Base-by-base conservation (phyloP, 73 alveolate genomes). In the Blepharisma japonicum region DNA sequence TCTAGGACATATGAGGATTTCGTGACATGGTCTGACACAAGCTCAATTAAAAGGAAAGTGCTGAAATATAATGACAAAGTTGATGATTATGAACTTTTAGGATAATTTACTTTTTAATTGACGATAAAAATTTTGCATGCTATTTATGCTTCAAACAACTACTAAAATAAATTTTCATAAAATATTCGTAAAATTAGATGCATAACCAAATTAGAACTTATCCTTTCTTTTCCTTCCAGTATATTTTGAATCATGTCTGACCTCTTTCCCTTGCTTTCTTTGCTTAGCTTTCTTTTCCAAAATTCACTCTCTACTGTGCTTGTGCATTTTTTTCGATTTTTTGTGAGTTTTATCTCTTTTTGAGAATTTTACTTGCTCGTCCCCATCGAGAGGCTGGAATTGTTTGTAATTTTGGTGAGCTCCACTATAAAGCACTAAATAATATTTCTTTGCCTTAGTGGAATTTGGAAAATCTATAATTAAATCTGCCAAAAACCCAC, bases 1-100 rank as follows among this genome's bases (percentile, higher is more conserved):
- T 95, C 97, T 23, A 83, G 99, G 68, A 89, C 91, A 21, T 83
- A 94, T 95, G 99, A 98, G 90, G 99, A 97, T 82, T 96, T 86
- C 79, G 84, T 92, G 14, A 93, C 98, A 27, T 96, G 99, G 99
- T 94, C 90, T 39, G 92, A 92, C 51, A 77, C 89, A 47, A 81
- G 96, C n/a, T 88, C 85, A 71, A 96, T 96, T 68, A 87, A 91
- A 88, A 81, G 92, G 93, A 96, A 91, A 80, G 94, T 96, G 53
- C 94, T 88, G 82, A 83, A 88, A 55, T 96, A 93, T 83, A 96
- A 96, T 81, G 92, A 92, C 68, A 90, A 92, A 74, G 77, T 87
- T 39, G 99, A 96, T 85, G 99, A 96, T 87, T 96, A 91, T 86
- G 98, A 93, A 49, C 81, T 85, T 25, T 61, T 61, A 61, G 67